Evolutionary conservation across 2,329 filamentous ascomycete species (phyloP), one percentile per base, ranked within the genome.

Genomic region (Lasiodiplodia sp.): DNA sequence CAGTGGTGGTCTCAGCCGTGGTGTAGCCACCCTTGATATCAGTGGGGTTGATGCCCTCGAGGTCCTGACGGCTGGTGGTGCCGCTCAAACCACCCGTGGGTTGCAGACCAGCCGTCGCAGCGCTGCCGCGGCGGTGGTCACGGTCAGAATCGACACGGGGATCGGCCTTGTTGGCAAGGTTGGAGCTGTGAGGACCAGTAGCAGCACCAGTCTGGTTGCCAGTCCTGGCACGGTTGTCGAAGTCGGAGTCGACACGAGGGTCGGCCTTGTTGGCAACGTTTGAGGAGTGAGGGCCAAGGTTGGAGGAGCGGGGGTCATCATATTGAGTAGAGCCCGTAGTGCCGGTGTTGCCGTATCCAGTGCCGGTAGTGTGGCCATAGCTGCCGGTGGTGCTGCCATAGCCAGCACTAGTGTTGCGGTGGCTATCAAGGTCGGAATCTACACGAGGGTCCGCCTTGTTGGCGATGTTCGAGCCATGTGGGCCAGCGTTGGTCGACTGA

Each of bases 141-240:
- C 60, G 52, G 49, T 69, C 68, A 44, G 52, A 60, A 25, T 69
- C 68, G 28, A 69, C 63, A 25, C 55, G 53, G 3, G 68, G 68
- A 16, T 69, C 64, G 8, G 11, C 31, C 31, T 55, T 64, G 65
- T 67, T 69, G 4, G 55, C 55, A 4, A 68, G 4, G 55, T 63
- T 63, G 7, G 63, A 62, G n/a, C 28, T n/a, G 31, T 67, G 64
- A 34, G 64, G 64, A 5, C 68, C 67, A n/a, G 53, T 64, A 53
- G 62, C 63, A 37, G 55, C 37, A 21, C 53, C 55, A 7, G 53
- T 37, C 11, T 23, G 23, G 51, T 38, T 56, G 16, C 52, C 55
- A 28, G 57, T 64, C 18, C 28, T 25, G 3, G 25, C 53, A 1
- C 65, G 53, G 55, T 67, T 49, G 44, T 67, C 65, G 6, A 21